Percentiles rank a stretch among this genome's conserved stretches.
These are phyloP conservation scores for Apiotrichum mycotoxinovorans DNA, from an alignment of 1,284 basidiomycete genomes.

Conservation along the genomic window DNA sequence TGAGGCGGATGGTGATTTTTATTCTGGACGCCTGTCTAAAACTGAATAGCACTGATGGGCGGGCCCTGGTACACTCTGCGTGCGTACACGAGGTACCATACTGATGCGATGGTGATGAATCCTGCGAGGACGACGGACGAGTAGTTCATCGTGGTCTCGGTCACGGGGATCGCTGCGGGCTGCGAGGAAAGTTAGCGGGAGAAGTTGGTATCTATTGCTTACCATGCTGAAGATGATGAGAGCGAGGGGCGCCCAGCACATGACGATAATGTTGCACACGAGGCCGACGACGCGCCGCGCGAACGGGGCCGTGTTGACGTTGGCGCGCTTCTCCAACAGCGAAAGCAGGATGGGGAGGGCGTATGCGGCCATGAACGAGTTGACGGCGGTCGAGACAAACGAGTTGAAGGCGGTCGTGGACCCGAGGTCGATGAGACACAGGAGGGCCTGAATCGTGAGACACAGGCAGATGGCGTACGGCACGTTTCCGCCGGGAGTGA, in stretches of 20 bases:
- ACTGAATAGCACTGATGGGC: conserved; percentile 1
- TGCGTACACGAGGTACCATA: conserved; percentile 48
- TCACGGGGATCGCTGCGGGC: conserved; percentile 48
- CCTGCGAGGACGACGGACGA: conserved; percentile 47
- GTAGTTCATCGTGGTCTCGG: conserved; percentile 51
- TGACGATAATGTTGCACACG: conserved; percentile 13
- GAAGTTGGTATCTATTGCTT: no score
- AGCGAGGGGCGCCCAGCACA: conserved; percentile 16
- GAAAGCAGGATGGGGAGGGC: conserved; percentile 15
- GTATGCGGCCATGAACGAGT: conserved; percentile 15
- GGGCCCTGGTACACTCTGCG: conserved; percentile 39
- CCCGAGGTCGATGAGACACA: conserved; percentile 23
- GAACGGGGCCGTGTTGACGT: conserved; percentile 9
- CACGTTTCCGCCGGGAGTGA: conserved; percentile 16
- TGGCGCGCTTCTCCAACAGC: conserved; percentile 10
- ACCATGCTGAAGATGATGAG: conserved; percentile 18
- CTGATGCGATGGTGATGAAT: conserved; percentile 42
- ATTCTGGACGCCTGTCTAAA: background rate
- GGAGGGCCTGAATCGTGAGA: conserved; percentile 15
- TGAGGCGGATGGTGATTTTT: no score
- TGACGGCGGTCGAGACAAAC: conserved; percentile 19
- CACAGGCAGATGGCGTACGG: conserved; percentile 14
- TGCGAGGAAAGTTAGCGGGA: background rate
- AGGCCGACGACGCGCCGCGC: conserved; percentile 4
- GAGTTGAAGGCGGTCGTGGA: conserved; percentile 22